phyloP scores from a whole-genome alignment of 148 eudicot species.

The Vaccinium corymbosum region DNA sequence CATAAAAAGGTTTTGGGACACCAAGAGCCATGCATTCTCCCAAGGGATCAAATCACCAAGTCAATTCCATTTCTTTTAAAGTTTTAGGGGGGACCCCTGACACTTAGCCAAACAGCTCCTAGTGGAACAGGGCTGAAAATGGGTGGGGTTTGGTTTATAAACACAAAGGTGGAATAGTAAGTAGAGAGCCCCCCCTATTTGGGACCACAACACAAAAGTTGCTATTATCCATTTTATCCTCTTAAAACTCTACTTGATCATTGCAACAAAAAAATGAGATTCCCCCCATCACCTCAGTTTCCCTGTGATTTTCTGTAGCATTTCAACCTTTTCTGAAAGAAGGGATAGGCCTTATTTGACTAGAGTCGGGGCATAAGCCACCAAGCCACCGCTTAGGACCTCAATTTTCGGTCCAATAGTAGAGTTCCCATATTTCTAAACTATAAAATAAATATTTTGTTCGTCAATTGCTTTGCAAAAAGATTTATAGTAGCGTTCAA shows the following conservation, averaged over 20 bases:
- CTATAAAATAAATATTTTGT: too few relatives aligned
- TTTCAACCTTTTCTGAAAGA: neutral
- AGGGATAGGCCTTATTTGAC: neutral
- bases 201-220: conserved; percentile 6
- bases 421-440: too few relatives aligned
- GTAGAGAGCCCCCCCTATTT: neutral
- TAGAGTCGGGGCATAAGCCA: neutral
- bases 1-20: neutral
- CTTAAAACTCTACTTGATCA: neutral
- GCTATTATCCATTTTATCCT: neutral
- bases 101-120: conserved; percentile 6
- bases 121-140: neutral
- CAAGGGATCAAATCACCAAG: neutral
- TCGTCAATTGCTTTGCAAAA: too few relatives aligned
- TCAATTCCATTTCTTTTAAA: neutral
- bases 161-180: neutral
- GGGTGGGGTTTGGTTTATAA: neutral
- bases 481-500: too few relatives aligned
- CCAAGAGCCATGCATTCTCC: neutral
- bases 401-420: too few relatives aligned
- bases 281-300: neutral
- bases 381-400: too few relatives aligned
- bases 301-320: neutral
- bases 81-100: neutral
- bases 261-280: neutral